Evolutionary conservation across 306 rosid genomes (phyloP).

Genomic region (Vigna mungo): DNA sequence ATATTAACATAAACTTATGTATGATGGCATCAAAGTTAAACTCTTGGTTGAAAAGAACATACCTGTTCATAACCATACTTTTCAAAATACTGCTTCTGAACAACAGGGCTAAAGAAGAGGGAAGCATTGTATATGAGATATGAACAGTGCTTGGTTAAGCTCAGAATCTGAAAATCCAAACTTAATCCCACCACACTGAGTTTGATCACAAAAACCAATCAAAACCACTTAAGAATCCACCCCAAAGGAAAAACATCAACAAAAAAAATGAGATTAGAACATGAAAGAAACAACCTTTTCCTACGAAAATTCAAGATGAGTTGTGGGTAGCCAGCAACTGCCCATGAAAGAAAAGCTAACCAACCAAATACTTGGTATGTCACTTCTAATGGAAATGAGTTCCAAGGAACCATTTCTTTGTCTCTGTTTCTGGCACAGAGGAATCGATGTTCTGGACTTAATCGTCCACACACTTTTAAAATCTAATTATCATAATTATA

Average conservation of each 20-base stretch:
- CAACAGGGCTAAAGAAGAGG: constrained; percentile 75
- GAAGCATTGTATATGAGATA: constrained; percentile 84
- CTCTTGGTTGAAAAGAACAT: background rate
- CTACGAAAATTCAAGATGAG: constrained; percentile 77
- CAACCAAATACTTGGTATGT: constrained; percentile 70
- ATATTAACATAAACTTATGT: background rate
- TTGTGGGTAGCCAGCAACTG: constrained; percentile 71
- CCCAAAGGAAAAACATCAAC: background rate
- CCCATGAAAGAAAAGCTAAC: constrained; percentile 73
- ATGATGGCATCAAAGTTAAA: background rate
- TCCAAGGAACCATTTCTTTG: constrained; percentile 70
- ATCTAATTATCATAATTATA: no score
- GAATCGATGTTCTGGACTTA: background rate
- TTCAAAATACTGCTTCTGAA: constrained; percentile 72
- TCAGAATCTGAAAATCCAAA: constrained; percentile 76
- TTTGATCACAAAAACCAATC: constrained; percentile 1
- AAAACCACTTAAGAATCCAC: background rate
- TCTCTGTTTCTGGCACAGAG: background rate
- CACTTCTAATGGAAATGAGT: constrained; percentile 68
- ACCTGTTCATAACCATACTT: constrained; percentile 80
- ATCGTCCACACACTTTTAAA: background rate
- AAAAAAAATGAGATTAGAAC: background rate
- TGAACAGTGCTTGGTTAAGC: constrained; percentile 69
- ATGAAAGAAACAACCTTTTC: constrained; percentile 57
- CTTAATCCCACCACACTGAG: constrained; percentile 84